Evolutionary conservation across 2,329 filamentous ascomycete genomes (phyloP).

Genomic region (Dothideomycetidae sp.): DNA sequence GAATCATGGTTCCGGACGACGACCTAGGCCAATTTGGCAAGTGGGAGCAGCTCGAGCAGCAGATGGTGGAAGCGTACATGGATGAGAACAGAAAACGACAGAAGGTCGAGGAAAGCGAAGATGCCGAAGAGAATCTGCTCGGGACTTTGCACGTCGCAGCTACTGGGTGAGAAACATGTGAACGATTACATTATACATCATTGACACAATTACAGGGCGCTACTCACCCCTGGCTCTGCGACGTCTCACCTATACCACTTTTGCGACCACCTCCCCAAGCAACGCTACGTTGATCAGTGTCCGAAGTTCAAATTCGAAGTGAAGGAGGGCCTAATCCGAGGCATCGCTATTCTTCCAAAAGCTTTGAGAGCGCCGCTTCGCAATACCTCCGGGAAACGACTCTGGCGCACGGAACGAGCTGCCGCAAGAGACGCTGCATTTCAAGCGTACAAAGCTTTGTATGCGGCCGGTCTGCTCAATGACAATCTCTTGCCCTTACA

Average conservation of each 20-base stretch:
- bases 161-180: conserved; percentile 29
- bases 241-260: conserved; percentile 71
- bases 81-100: conserved; percentile 43
- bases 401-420: conserved; percentile 58
- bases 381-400: conserved; percentile 33
- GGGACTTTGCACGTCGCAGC: conserved; percentile 29
- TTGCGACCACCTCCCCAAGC: conserved; percentile 46
- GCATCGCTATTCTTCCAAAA: conserved; percentile 58
- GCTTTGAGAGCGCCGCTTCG: conserved; percentile 41
- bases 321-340: conserved; percentile 21
- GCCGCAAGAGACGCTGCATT: conserved; percentile 75
- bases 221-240: conserved; percentile 59
- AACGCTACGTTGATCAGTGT: conserved; percentile 48
- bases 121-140: conserved; percentile 22
- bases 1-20: conserved; percentile 34
- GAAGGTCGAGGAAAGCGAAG: conserved; percentile 29
- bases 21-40: too few relatives aligned
- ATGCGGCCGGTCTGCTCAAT: conserved; percentile 58
- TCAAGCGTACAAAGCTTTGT: conserved; percentile 57
- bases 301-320: conserved; percentile 51
- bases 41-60: conserved; percentile 40
- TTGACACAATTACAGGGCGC: conserved; percentile 34
- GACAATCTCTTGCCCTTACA: conserved; percentile 58
- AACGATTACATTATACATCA: conserved; percentile 1
- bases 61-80: conserved; percentile 57